Conservation (phyloP, 345 rosid genomes). For the Odontarrhena argentea region DNA sequence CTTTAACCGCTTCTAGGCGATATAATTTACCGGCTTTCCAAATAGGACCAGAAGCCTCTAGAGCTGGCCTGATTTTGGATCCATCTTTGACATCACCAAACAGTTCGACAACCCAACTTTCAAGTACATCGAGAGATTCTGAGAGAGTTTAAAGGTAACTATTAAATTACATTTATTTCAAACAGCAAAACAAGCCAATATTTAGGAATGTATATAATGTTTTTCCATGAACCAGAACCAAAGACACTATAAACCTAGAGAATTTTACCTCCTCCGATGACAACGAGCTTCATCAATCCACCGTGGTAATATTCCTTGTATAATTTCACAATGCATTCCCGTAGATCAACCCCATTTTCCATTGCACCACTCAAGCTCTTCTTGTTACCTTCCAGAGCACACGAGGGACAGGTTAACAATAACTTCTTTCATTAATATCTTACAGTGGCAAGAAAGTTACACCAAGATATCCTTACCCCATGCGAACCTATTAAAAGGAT, state of each 20-base stretch:
- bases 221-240: conserved; percentile 15
- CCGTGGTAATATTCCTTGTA: conserved; percentile 78
- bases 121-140: conserved; percentile 89
- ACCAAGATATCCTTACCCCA: conserved; percentile 71
- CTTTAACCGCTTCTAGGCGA: conserved; percentile 87
- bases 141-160: conserved; percentile 40
- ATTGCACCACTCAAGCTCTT: conserved; percentile 88
- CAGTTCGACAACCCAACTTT: conserved; percentile 85
- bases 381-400: conserved; percentile 71
- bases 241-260: conserved; percentile 26
- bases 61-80: conserved; percentile 59
- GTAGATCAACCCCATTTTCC: conserved; percentile 82
- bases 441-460: conserved; percentile 28
- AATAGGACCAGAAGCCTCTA: conserved; percentile 64
- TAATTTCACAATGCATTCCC: conserved; percentile 67
- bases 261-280: conserved; percentile 90
- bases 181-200: conserved; percentile 10
- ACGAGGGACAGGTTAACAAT: conserved; percentile 22
- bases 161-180: conserved; percentile 15
- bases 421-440: conserved; percentile 27
- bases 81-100: conserved; percentile 69
- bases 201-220: conserved; percentile 3
- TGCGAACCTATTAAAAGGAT: conserved; percentile 75
- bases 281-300: conserved; percentile 91
- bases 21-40: conserved; percentile 83